Conservation (phyloP, 2,329 filamentous ascomycete genomes). For the Alternaria infectoria region DNA sequence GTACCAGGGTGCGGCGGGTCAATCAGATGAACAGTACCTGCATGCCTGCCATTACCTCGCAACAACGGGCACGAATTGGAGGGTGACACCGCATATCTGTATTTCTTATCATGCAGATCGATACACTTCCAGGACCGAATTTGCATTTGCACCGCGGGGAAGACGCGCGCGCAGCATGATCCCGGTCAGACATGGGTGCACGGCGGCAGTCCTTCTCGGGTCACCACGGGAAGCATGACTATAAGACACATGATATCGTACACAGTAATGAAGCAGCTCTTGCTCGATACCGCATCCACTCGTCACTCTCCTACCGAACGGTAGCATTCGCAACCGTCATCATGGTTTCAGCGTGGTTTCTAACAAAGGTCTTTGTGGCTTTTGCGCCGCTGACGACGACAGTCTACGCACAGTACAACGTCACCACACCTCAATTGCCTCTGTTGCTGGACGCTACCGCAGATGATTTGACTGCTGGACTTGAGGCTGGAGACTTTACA, state of each 20-base stretch:
- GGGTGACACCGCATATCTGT: not conserved
- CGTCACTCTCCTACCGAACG: not conserved
- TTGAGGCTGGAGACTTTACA: constrained; percentile 59
- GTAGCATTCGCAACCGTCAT: constrained; percentile 9
- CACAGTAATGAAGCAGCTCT: not conserved
- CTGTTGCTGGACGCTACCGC: constrained; percentile 58
- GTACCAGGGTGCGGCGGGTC: not conserved
- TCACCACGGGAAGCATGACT: constrained; percentile 5
- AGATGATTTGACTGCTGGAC: constrained; percentile 58
- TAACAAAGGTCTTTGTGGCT: constrained; percentile 23
- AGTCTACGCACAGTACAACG: constrained; percentile 21
- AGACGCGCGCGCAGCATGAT: not conserved
- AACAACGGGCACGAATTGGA: not conserved
- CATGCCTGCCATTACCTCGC: not conserved
- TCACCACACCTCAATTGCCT: constrained; percentile 30
- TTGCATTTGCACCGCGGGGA: constrained; percentile 18
- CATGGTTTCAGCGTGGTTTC: constrained; percentile 29
- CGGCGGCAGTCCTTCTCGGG: constrained; percentile 13
- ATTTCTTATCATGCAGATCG: constrained; percentile 25
- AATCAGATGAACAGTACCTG: not conserved
- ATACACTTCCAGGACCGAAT: constrained; percentile 11
- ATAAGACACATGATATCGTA: constrained; percentile 14
- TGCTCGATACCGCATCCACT: not conserved
- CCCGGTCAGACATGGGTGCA: constrained; percentile 18
- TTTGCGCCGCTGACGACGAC: constrained; percentile 25